Evolutionary conservation across 176 grass and related monocot species (phyloP), one percentile per base, ranked within the genome.

Genomic region (Melocanna baccifera): DNA sequence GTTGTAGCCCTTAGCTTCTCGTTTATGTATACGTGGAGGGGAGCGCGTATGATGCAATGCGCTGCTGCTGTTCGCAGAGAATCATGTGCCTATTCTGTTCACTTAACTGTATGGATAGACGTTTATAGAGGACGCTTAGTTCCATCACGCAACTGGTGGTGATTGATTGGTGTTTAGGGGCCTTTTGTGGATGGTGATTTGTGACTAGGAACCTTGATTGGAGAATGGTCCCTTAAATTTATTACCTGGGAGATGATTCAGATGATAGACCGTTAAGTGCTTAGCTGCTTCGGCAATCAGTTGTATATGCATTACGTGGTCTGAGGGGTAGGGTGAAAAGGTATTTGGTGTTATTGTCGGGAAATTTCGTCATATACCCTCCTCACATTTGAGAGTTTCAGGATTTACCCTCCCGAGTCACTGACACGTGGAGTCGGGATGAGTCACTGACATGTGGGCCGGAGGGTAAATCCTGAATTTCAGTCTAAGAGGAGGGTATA

Each of bases 21-120:
- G 40, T 51, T 11, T 26, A 25, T 66, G 0, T 26, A 0, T n/a
- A 20, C 4, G 2, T 40, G 20, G 39, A 16, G 22, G 25, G 19
- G 29, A 19, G 6, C 40, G 84, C 53, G 34, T 12, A 2, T 36
- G 19, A 71, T 77, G 71, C 77, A 89, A 67, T 84, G 81, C 30
- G 40, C 61, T 63, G 57, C 34, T 7, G 56, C 68, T 58, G 69
- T 23, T 26, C 22, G 34, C 25, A 30, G 45, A 14, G 37, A 57
- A 46, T 62, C 6, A 42, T 22, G 47, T 46, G 1, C 10, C 7
- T 68, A 19, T 62, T 57, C 22, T 48, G 3, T 23, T 70, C 52
- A 83, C 57, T 73, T 55, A 77, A 22, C 15, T 77, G 12, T 29
- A 16, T 10, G n/a, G 12, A 40, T 13, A 41, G 26, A 55, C 14